phyloP scores from a whole-genome alignment of 345 rosid species.

The Lenwebbia sp. region DNA sequence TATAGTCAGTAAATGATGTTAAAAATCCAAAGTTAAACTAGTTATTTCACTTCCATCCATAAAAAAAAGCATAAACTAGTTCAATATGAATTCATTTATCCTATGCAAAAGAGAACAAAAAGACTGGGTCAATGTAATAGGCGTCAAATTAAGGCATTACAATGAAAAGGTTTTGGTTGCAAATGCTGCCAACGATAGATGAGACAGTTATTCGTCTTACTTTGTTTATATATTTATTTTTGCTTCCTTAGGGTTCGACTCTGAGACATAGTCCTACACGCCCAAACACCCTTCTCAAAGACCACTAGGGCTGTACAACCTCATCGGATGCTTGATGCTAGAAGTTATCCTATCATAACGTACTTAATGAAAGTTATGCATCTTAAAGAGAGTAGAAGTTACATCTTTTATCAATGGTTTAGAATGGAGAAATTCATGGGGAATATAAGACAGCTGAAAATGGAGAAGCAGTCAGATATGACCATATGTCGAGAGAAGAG shows the following conservation, averaged over 20 bases:
- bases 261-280: not conserved
- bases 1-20: not conserved
- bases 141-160: too few species aligned
- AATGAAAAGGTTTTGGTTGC: too few species aligned
- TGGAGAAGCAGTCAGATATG: not conserved
- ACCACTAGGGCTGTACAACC: not conserved
- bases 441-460: not conserved
- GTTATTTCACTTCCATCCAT: not conserved
- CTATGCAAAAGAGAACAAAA: not conserved
- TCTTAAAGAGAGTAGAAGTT: not conserved
- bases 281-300: not conserved
- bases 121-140: not conserved
- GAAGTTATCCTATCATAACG: not conserved
- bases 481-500: not conserved
- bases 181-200: too few species aligned
- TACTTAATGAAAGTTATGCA: not conserved
- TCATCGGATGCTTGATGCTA: not conserved
- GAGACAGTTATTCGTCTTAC: too few species aligned
- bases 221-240: too few species aligned
- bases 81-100: not conserved
- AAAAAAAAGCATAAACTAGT: not conserved
- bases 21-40: not conserved
- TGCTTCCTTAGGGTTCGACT: too few species aligned
- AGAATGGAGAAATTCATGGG: not conserved
- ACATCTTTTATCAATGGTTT: not conserved